These are phyloP conservation scores for Heterobasidion annosum DNA, from an alignment of 1,284 basidiomycete species.

Conservation along the genomic window DNA sequence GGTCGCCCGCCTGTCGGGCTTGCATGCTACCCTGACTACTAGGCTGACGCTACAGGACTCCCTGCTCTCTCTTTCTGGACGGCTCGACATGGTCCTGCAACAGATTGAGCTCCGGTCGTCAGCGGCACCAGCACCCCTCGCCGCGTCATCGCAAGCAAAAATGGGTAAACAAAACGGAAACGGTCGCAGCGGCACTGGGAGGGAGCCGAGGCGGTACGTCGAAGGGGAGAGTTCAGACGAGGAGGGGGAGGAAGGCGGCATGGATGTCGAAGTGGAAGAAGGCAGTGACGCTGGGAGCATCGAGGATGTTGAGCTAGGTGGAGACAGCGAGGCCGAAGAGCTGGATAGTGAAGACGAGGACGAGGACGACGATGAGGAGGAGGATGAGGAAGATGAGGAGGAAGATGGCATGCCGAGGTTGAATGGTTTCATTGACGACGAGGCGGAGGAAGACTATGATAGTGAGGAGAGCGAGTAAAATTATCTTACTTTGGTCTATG, in stretches of 20 bases:
- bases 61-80: slow-evolving; percentile 79
- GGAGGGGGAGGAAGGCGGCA: slow-evolving; percentile 41
- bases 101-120: slow-evolving; percentile 85
- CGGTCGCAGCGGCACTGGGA: slow-evolving; percentile 18
- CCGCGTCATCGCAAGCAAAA: slow-evolving; percentile 25
- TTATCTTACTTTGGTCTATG: neutral
- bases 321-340: slow-evolving; percentile 50
- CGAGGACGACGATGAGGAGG: slow-evolving; percentile 26
- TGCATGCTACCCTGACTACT: slow-evolving; percentile 78
- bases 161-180: slow-evolving; percentile 13
- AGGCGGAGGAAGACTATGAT: slow-evolving; percentile 20
- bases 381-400: slow-evolving; percentile 68
- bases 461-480: slow-evolving; percentile 38
- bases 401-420: slow-evolving; percentile 34
- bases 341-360: slow-evolving; percentile 48
- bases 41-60: slow-evolving; percentile 82
- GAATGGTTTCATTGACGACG: slow-evolving; percentile 5
- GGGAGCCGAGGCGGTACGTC: slow-evolving; percentile 50
- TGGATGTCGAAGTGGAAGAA: slow-evolving; percentile 60
- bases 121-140: slow-evolving; percentile 45
- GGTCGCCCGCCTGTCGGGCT: slow-evolving; percentile 71
- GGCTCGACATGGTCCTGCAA: slow-evolving; percentile 88
- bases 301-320: slow-evolving; percentile 60
- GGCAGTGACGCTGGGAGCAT: slow-evolving; percentile 43
- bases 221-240: slow-evolving; percentile 73